Base-by-base conservation (phyloP, 129 eudicot species). In the Mikania micrantha region DNA sequence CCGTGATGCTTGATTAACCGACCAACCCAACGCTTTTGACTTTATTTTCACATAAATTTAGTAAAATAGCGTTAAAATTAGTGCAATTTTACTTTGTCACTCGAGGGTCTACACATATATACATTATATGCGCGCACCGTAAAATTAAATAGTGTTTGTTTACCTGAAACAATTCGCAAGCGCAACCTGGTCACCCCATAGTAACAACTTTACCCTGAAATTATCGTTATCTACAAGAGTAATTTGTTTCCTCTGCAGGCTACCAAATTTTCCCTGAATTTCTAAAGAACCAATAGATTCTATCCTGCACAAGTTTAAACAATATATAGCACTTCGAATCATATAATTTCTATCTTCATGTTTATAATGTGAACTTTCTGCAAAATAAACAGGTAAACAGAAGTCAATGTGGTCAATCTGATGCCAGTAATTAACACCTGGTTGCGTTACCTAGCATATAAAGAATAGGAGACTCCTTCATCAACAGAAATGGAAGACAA, bases 111-210 rank as follows among this genome's bases (percentile, higher is more conserved):
- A n/a, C n/a, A n/a, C n/a, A n/a, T n/a, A n/a, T n/a, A n/a, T n/a
- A n/a, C n/a, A n/a, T n/a, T n/a, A n/a, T n/a, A n/a, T n/a, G n/a
- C n/a, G n/a, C n/a, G n/a, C n/a, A n/a, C n/a, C n/a, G n/a, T n/a
- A n/a, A n/a, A 71, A 10, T 5, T 3, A 74, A 28, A 62, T 29
- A 50, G 7, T 65, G 76, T 28, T 40, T 17, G 9, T 70, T 70
- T 81, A 92, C 98, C 96, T 88, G 61, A 89, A 89, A 67, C 85
- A 82, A 78, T 86, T 86, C 40, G 90, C 85, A 66, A 93, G 88
- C 64, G 82, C 72, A 40, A 77, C 81, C 79, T 93, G 99, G 76
- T 93, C 95, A 60, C 96, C 99, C 99, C 99, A 93, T 52, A 93
- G 73, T 6, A 83, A 69, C 81, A 93, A 81, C 15, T 79, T 86